Conservation (phyloP, 2,329 filamentous ascomycete genomes). For the Colletotrichum gigasporum region DNA sequence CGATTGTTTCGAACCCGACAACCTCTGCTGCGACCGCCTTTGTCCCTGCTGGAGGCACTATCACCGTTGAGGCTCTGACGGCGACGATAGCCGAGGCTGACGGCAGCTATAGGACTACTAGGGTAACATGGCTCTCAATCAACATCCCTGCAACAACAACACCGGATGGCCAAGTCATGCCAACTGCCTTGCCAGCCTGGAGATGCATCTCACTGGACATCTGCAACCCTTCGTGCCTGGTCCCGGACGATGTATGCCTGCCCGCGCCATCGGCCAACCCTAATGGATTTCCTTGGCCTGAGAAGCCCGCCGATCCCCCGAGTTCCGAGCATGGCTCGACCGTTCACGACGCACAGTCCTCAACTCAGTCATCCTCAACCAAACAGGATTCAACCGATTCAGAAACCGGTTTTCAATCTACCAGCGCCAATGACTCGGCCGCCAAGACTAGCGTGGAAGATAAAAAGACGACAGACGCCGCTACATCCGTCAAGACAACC, state of each 20-base stretch:
- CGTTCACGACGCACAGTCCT: background rate
- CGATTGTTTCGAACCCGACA: background rate
- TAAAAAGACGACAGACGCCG: background rate
- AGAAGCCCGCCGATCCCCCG: background rate
- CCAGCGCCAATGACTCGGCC: no score
- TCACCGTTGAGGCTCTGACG: constrained; percentile 9
- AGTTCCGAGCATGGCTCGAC: background rate
- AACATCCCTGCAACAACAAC: background rate
- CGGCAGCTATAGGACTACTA: constrained; percentile 13
- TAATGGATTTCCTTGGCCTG: constrained; percentile 5
- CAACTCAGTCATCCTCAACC: background rate
- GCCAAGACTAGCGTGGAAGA: no score
- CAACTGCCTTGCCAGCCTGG: constrained; percentile 5
- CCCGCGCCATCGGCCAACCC: background rate
- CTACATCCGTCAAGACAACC: background rate
- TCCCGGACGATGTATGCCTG: constrained; percentile 7
- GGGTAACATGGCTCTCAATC: constrained; percentile 26
- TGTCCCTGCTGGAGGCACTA: background rate
- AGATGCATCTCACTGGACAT: constrained; percentile 16
- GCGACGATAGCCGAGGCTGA: background rate
- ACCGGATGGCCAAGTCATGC: background rate
- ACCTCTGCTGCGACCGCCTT: background rate
- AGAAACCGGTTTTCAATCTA: no score
- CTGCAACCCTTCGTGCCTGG: constrained; percentile 7
- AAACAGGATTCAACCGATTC: background rate